A percentile compares a stretch with the other conserved stretches of the same genome.
Evolutionary conservation across 176 grass and related monocot species (phyloP).

Genomic region (Stipa capillata): DNA sequence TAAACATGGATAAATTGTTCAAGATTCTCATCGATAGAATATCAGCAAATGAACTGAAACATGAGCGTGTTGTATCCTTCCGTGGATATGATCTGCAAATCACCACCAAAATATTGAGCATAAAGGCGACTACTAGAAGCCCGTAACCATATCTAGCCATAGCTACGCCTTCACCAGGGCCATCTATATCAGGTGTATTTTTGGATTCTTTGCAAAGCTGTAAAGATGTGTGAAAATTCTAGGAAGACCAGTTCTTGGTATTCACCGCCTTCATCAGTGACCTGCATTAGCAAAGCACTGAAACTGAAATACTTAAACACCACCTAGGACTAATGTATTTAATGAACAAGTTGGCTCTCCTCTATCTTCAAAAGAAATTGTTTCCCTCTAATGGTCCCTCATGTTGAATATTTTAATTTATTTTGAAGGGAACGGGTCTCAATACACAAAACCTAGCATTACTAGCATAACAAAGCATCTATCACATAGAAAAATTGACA

Average conservation of each 20-base stretch:
- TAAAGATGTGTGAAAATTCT: slow-evolving; percentile 82
- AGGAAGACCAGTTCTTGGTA: slow-evolving; percentile 72
- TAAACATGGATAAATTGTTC: neutral
- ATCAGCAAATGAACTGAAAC: neutral
- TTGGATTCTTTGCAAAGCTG: slow-evolving; percentile 71
- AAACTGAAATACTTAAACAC: neutral
- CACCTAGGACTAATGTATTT: neutral
- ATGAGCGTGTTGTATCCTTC: slow-evolving; percentile 69
- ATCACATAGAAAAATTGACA: neutral
- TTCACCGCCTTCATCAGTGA: slow-evolving; percentile 87
- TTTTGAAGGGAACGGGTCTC: neutral
- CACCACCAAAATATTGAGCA: slow-evolving; percentile 69
- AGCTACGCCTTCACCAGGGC: slow-evolving; percentile 11
- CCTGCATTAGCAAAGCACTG: slow-evolving; percentile 32
- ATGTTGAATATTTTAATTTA: neutral
- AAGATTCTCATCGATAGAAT: neutral
- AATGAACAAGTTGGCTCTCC: neutral
- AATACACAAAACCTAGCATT: neutral
- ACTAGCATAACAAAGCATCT: neutral
- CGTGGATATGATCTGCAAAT: slow-evolving; percentile 83
- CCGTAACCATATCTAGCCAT: slow-evolving; percentile 74
- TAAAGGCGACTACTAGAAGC: slow-evolving; percentile 63
- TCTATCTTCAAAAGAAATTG: too few relatives aligned
- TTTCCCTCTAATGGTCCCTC: neutral
- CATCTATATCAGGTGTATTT: slow-evolving; percentile 51